Base-by-base conservation (phyloP, 2,329 filamentous ascomycete species). In the Penicillium decumbens region DNA sequence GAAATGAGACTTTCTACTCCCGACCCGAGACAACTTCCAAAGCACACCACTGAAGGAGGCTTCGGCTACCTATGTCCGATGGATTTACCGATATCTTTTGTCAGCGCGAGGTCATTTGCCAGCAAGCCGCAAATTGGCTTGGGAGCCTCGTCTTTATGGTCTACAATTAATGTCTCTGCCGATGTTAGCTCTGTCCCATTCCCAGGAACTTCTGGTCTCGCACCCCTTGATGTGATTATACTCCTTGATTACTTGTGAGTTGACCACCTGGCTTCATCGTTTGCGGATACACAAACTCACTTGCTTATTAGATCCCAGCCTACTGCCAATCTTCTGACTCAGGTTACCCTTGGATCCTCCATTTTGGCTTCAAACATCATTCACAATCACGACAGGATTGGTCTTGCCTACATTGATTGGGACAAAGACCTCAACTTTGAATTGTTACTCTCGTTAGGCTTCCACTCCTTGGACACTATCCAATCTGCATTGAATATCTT, bases 181-280 rank as follows among this genome's bases (percentile, higher is more conserved):
- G 61, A 64, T 41, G 59, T 58, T 33, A 54, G 48, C 24, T 63
- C 61, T 12, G 60, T 58, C 23, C 43, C 45, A 3, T 42, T 56
- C 7, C 51, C 51, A 29, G 47, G 41, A 18, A 41, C 45, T 39
- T 60, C 57, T 4, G 54, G 23, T 8, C 49, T 53, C 45, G 51
- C 63, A n/a, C 62, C 65, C 6, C 59, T 72, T 28, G 66, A 71
- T 43, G 55, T 68, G n/a, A 57, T 66, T 33, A 61, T 72, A 32
- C 45, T 72, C 8, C 55, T 72, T 29, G 67, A 72, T 46, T 65
- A 59, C 32, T 50, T 64, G 69, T 72, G 51, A 53, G 68, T 65
- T 23, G 15, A 13, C 7, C 30, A 5, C 10, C 9, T 39, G 10
- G 13, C 15, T 9, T 39, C 27, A 28, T 33, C 13, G 2, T 8